Evolutionary conservation across 140 eudicot genomes (phyloP), one percentile per base, ranked within the genome.

Genomic region (Anethum foeniculum): DNA sequence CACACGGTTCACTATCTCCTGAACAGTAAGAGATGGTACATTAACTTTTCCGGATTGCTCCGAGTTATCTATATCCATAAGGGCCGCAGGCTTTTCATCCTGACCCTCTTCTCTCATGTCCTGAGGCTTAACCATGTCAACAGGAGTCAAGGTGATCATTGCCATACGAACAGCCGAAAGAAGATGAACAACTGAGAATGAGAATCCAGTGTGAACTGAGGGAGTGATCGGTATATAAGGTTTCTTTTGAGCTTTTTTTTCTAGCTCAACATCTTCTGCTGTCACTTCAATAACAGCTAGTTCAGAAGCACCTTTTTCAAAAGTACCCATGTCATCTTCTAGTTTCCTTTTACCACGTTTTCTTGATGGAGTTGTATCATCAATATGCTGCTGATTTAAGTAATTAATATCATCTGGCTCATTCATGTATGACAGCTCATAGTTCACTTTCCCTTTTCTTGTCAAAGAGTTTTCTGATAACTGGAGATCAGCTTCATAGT

Each of bases 161-260:
- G 99, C 97, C 88, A 89, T 84, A 21, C 99, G 90, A 71, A 91
- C 96, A 34, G 99, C 97, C 21, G 99, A 93, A 80, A 96, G 88
- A 81, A 96, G 92, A 78, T 96, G 99, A 60, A 96, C 87, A 56
- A 96, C 84, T 46, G 99, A 96, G 81, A 96, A 93, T 0, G 99
- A 90, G 79, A 96, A 96, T 62, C 93, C 98, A 25, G 91, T 87
- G 75, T 96, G 98, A 76, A 93, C 88, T 1, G 98, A 84, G 39
- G 99, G 99, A 0, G 94, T 93, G 43, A 96, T 96, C 82, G 88
- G 80, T 75, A 79, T 81, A 75, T 87, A 91, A 5, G 98, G 87
- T 82, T 92, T 95, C 82, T 91, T 92, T 81, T 88, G 97, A 0
- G 84, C 85, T 79, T 87, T 90, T 34, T 48, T 77, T 83, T 94